Base-by-base conservation (phyloP, 495 filamentous ascomycete species). In the Pseudoneurospora amorphoporcata region DNA sequence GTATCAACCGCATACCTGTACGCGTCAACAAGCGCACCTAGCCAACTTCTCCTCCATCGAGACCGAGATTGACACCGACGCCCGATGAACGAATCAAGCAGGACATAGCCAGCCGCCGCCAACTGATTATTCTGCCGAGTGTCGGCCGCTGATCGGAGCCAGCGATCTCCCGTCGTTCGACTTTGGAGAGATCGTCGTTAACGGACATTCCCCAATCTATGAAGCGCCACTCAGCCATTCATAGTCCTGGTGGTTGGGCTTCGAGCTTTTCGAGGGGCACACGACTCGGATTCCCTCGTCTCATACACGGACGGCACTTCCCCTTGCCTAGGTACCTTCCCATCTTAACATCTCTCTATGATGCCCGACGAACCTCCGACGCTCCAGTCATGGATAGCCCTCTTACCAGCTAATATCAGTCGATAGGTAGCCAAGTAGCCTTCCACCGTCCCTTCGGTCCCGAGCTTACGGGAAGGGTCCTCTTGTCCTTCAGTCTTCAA, bases 181-280 rank as follows among this genome's bases (percentile, higher is more conserved):
- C 43, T 43, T 17, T 23, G 23, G 23, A 23, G 23, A 23, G 23
- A 23, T 19, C 53, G 29, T 23, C 29, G 53, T 61, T 61, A 61
- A 61, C 77, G 77, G 77, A 79, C 76, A 76, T 79, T 76, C 77
- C 77, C 77, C 77, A 79, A 65, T 12, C 14, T 32, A 8, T 35
- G 6, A 61, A 61, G 14, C 53, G 53, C 53, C 53, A 61, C 53
- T 16, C 12, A 8, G 23, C 29, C 47, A 58, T 37, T 37, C 3
- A 5, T 3, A 37, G 35, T 3, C 2, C 12, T 58, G 29, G 47
- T 14, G 29, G 53, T 61, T 61, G 53, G 53, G 14, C 53, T 61
- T 58, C 6, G 9, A 12, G 5, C 47, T n/a, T 45, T 45, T 19
- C 6, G 43, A 17, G 43, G 43, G 43, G 43, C 16, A 45, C 42